These are phyloP conservation scores for Xylaria sp. DNA, from an alignment of 2,329 filamentous ascomycete species.

Conservation along the genomic window DNA sequence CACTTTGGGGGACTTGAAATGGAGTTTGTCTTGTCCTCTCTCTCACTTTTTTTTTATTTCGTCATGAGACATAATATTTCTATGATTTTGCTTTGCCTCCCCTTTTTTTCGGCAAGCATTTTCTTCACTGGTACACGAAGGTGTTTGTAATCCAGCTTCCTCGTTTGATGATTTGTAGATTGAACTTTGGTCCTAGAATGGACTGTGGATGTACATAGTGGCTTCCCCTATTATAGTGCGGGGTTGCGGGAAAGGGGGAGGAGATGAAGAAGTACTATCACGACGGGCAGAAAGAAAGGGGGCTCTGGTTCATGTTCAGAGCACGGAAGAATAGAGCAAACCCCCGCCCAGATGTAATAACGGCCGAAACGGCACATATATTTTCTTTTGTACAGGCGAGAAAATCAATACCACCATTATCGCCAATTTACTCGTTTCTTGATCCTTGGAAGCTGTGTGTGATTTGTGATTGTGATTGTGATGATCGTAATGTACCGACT, in stretches of 20 bases:
- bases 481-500: background rate
- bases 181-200: background rate
- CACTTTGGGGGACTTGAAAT: slow-evolving; percentile 7
- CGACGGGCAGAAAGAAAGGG: background rate
- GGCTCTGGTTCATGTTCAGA: too few relatives aligned
- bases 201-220: slow-evolving; percentile 23
- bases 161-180: slow-evolving; percentile 18
- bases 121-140: background rate
- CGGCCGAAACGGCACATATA: slow-evolving; percentile 34
- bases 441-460: background rate
- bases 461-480: background rate
- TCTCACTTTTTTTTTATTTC: slow-evolving; percentile 14
- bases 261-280: too few relatives aligned
- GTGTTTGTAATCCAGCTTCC: too few relatives aligned
- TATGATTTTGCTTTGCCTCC: background rate
- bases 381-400: slow-evolving; percentile 36
- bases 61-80: slow-evolving; percentile 25
- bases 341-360: too few relatives aligned
- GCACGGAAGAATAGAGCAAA: too few relatives aligned
- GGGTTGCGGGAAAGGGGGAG: slow-evolving; percentile 9
- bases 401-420: slow-evolving; percentile 10
- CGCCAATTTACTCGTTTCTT: background rate
- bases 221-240: background rate
- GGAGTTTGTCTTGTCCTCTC: background rate
- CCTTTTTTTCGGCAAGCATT: background rate